These are phyloP conservation scores for Rhodamnia argentea DNA, from an alignment of 345 rosid species.

Conservation along the genomic window DNA sequence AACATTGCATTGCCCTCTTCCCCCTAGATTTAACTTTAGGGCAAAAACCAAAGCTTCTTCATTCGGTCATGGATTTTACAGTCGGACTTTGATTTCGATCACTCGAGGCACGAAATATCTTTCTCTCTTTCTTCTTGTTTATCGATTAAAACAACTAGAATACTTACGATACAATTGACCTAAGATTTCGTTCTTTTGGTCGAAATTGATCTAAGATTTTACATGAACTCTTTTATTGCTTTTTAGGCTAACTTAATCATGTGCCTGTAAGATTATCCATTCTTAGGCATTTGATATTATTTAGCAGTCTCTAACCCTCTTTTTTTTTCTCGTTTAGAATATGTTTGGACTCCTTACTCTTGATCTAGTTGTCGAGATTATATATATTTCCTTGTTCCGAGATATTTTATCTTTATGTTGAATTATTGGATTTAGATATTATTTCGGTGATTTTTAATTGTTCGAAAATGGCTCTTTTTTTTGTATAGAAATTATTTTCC, in stretches of 20 bases:
- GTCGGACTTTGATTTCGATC: neutral
- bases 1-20: neutral
- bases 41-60: neutral
- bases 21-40: neutral
- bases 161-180: neutral
- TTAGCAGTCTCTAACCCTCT: neutral
- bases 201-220: neutral
- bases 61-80: neutral
- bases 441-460: accelerated
- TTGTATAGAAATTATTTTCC: neutral
- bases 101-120: neutral
- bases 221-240: neutral
- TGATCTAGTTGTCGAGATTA: neutral
- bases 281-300: neutral
- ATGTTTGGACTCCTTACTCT: neutral
- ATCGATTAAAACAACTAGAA: neutral
- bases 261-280: neutral
- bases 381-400: neutral
- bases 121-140: neutral
- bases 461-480: neutral
- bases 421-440: neutral
- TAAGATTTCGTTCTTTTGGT: too few species aligned
- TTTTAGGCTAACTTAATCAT: neutral
- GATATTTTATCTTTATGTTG: neutral
- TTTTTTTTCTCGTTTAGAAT: neutral